Conservation (phyloP, 2,329 filamentous ascomycete species). For the Botryotinia calthae region DNA sequence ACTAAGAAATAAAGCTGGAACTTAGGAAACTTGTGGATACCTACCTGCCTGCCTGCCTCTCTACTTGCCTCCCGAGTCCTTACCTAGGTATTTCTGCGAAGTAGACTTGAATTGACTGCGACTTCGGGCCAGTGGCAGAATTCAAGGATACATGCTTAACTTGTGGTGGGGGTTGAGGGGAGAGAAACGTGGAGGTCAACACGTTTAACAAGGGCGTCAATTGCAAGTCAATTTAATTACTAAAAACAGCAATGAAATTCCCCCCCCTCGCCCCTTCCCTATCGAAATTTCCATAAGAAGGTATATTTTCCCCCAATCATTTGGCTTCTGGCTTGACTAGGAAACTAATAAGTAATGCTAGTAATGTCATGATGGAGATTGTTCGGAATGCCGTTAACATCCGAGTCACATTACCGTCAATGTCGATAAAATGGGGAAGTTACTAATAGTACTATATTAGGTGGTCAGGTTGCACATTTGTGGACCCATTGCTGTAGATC, state of each 20-base stretch:
- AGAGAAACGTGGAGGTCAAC: neutral
- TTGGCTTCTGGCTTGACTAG: neutral
- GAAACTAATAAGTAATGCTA: neutral
- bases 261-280: neutral
- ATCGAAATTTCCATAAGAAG: neutral
- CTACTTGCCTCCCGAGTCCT: too few species aligned
- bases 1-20: neutral
- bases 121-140: neutral
- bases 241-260: conserved; percentile 5
- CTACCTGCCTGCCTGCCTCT: neutral
- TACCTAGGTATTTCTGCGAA: neutral
- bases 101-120: neutral
- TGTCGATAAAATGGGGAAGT: neutral
- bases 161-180: conserved; percentile 5
- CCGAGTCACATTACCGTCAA: neutral
- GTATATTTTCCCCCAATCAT: conserved; percentile 14
- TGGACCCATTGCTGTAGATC: neutral
- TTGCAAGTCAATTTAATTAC: conserved; percentile 6
- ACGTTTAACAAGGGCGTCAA: neutral
- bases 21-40: neutral
- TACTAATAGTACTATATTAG: neutral
- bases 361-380: neutral
- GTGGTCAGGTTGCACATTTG: neutral
- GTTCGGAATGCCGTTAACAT: conserved; percentile 9
- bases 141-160: neutral